Base-by-base conservation (phyloP, 495 filamentous ascomycete species). In the Xylaria scruposa region DNA sequence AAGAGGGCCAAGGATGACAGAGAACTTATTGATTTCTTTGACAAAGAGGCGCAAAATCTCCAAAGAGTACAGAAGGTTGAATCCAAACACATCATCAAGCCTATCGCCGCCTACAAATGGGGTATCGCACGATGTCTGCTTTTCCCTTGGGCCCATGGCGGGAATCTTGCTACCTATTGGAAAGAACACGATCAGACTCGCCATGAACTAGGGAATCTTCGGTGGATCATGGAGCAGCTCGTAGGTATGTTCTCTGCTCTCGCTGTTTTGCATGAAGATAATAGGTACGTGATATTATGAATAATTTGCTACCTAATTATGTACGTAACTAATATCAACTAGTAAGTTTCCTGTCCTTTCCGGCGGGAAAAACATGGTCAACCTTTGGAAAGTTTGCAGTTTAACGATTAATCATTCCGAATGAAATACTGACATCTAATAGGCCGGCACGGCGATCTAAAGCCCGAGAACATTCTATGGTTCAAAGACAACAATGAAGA, bases 401-500 rank as follows among this genome's bases (percentile, higher is more conserved):
- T n/a, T n/a, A n/a, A n/a, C n/a, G n/a, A n/a, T n/a, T n/a, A n/a
- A n/a, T n/a, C n/a, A 59, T 13, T 59, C 15, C 13, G 5, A 4
- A 36, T 15, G 26, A 19, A 59, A 33, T 3, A 36, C 54, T 59
- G 19, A 59, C 26, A 4, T 59, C 1, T 59, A 31, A 36, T 19
- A 59, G 54, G 54, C 7, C 54, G 54, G 10, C 79, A 79, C 54
- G 79, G 78, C 12, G 78, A 81, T 44, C 26, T 80, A 12, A 81
- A 80, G 54, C 78, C 78, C 2, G 76, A 79, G 31, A 81, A 81
- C 59, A 77, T 78, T 19, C 66, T 78, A 6, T 73, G 64, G 21
- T 70, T 73, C 9, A 26, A 24, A 4, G 33, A 29, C 13, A 7
- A 40, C 2, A 49, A 40, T 6, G 49, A 70, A 24, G 19, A 69